Base-by-base conservation (phyloP, 257 asterid species). In the Lycium ferocissimum region DNA sequence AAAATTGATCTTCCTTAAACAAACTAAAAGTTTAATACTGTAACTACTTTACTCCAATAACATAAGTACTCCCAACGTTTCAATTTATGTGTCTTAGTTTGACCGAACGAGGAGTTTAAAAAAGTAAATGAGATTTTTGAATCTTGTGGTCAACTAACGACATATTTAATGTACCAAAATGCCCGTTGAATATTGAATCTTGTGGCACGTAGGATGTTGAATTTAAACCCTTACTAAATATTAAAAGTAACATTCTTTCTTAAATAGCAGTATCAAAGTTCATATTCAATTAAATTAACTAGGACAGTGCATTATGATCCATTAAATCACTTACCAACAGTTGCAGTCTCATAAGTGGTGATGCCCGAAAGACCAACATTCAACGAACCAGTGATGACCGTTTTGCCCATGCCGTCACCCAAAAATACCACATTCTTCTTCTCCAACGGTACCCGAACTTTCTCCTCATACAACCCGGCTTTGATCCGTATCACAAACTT, bases 341-440 rank as follows among this genome's bases (percentile, higher is more conserved):
- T 94, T 11, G 97, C 97, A 20, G 97, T 85, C 51, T 89, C 84
- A 45, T 87, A 90, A n/a, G 97, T 94, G 38, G 93, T 84, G 43
- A 90, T 37, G 0, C 94, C 94, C 35, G 63, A 73, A 62, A 85
- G 83, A 81, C 94, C 94, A n/a, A 89, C 95, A 40, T 83, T 91
- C 87, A 71, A 70, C 9, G 94, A 88, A 17, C 94, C 97, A 0
- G 97, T 87, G 89, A 93, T 91, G 75, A 92, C 88, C 1, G 95
- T 93, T 91, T 89, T 91, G 53, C 97, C 97, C 88, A 89, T 90
- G 38, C 97, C 97, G 65, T 93, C 96, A 5, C 97, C 97, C 45
- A 89, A 35, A 80, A 93, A 91, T 67, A 92, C 92, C 83, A 93
- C 90, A 38, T 93, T 91, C 90, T 43, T 92, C 89, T 93, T 93